A percentile compares a stretch with the other conserved stretches of the same genome.
phyloP scores from a whole-genome alignment of 208 protist genomes.

The Leishmania amazonensis region DNA sequence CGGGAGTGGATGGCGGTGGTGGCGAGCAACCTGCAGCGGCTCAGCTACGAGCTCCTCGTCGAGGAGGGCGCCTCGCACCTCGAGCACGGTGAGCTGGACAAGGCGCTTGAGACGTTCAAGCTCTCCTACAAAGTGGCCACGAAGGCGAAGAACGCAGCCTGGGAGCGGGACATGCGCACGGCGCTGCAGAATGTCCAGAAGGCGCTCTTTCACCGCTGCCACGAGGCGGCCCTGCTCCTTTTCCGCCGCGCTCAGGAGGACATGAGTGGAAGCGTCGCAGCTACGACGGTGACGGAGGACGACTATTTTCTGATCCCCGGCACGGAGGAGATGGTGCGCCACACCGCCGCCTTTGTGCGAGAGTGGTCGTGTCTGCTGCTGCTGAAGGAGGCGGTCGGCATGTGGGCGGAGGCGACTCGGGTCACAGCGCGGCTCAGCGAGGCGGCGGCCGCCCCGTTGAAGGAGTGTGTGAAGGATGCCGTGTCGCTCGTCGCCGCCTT shows the following conservation, averaged over 20 bases:
- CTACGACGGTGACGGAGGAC: constrained; percentile 56
- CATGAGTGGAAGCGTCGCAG: background rate
- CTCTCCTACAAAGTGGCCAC: constrained; percentile 74
- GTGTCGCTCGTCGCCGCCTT: constrained; percentile 68
- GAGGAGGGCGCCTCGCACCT: constrained; percentile 76
- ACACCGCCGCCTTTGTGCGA: constrained; percentile 76
- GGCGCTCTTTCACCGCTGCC: constrained; percentile 84
- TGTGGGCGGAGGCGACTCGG: constrained; percentile 71
- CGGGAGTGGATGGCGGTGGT: constrained; percentile 92
- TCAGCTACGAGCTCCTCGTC: constrained; percentile 90
- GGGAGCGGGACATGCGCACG: constrained; percentile 76
- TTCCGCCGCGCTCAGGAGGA: constrained; percentile 67
- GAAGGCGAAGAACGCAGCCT: constrained; percentile 87
- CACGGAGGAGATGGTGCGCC: constrained; percentile 69
- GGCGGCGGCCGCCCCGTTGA: constrained; percentile 37
- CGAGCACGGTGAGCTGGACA: constrained; percentile 66
- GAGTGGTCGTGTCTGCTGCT: constrained; percentile 86
- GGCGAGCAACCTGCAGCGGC: constrained; percentile 87
- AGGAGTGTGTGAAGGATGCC: constrained; percentile 52
- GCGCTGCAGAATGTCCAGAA: constrained; percentile 80
- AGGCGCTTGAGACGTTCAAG: constrained; percentile 72
- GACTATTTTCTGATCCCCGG: constrained; percentile 81
- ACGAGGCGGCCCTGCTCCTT: constrained; percentile 78
- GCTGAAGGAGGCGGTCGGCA: constrained; percentile 82
- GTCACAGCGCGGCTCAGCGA: constrained; percentile 66